Evolutionary conservation across 73 alveolate species (phyloP).

Genomic region (Paramecium primaurelia): DNA sequence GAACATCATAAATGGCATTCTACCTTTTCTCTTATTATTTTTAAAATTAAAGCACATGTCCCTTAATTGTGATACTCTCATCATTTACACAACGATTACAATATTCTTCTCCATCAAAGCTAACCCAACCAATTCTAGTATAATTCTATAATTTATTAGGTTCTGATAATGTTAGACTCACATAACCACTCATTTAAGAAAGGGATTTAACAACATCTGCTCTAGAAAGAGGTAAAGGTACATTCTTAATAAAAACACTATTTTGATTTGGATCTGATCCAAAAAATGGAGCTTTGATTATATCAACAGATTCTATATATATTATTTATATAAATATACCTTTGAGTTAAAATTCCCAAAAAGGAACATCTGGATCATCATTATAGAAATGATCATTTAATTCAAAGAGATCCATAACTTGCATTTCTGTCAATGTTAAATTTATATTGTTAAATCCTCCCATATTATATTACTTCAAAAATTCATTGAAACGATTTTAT

Average conservation of each 20-base stretch:
- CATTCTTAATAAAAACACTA: slow-evolving; percentile 12
- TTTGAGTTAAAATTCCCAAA: slow-evolving; percentile 36
- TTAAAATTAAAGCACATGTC: background rate
- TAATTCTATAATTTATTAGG: background rate
- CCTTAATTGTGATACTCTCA: background rate
- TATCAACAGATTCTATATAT: background rate
- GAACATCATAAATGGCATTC: background rate
- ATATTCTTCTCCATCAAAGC: slow-evolving; percentile 17
- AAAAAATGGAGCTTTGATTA: background rate
- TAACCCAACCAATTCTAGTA: slow-evolving; percentile 35
- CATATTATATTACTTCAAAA: background rate
- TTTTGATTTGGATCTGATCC: background rate
- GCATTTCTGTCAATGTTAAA: background rate
- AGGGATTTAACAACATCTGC: background rate
- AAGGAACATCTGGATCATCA: slow-evolving; percentile 22
- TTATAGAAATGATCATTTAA: slow-evolving; percentile 18
- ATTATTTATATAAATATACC: background rate
- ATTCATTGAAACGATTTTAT: background rate
- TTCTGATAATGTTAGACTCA: background rate
- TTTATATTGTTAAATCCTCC: background rate
- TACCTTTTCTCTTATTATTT: slow-evolving; percentile 21
- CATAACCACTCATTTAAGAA: background rate
- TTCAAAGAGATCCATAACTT: background rate
- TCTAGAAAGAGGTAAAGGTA: slow-evolving; percentile 8
- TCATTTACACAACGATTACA: background rate